A percentile compares a stretch with the other conserved stretches of the same genome.
phyloP scores from a whole-genome alignment of 306 rosid genomes.

The Abrus pulchellus region DNA sequence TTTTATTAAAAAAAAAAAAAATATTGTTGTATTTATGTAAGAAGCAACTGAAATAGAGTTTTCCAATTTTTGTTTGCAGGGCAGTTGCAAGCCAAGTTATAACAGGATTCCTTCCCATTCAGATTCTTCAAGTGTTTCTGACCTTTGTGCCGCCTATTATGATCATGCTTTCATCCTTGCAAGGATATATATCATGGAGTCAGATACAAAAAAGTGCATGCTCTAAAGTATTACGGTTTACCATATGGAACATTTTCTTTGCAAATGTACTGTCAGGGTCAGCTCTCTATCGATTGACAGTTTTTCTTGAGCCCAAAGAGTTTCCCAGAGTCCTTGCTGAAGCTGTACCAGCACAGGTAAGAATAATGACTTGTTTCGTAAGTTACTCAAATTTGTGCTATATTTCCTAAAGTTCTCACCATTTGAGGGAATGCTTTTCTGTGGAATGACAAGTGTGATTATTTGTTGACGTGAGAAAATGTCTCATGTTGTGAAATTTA shows the following conservation, averaged over 20 bases:
- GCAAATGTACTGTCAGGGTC: conserved; percentile 88
- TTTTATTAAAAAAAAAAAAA: no score
- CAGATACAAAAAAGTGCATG: conserved; percentile 78
- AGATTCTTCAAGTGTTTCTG: conserved; percentile 69
- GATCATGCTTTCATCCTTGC: conserved; percentile 77
- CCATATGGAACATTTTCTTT: conserved; percentile 88
- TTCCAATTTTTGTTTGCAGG: conserved; percentile 58
- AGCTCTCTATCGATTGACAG: conserved; percentile 62
- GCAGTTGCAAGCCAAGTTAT: conserved; percentile 73
- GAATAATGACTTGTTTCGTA: conserved; percentile 30
- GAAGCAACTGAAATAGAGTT: conserved; percentile 17
- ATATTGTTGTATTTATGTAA: no score
- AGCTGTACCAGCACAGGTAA: conserved; percentile 91
- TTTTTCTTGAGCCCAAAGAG: conserved; percentile 82
- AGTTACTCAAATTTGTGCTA: conserved; percentile 12
- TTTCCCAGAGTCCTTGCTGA: conserved; percentile 80
- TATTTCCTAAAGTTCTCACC: conserved; percentile 16
- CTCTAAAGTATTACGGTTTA: conserved; percentile 76
- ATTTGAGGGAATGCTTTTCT: conserved; percentile 11
- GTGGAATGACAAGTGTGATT: neutral
- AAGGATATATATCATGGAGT: conserved; percentile 80
- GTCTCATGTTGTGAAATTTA: conserved; percentile 3
- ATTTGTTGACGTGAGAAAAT: conserved; percentile 6
- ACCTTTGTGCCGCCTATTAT: conserved; percentile 75
- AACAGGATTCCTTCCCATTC: conserved; percentile 92